These are phyloP conservation scores for Biscutella laevigata DNA, from an alignment of 441 rosid species.

Conservation along the genomic window DNA sequence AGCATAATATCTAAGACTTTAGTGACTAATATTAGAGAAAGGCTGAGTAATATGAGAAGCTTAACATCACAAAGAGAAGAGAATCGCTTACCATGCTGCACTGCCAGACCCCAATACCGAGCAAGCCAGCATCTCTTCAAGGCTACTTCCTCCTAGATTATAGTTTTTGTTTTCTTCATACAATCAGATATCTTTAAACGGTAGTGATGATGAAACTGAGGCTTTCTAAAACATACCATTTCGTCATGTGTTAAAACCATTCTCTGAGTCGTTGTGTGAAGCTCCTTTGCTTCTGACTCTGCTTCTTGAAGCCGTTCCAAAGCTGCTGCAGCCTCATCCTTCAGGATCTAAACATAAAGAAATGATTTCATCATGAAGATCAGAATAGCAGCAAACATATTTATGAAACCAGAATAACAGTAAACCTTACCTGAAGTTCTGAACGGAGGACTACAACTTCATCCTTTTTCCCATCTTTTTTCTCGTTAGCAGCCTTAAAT, in stretches of 20 bases:
- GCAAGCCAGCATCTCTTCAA: conserved; percentile 99
- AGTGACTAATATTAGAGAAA: not conserved
- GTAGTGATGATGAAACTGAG: conserved; percentile 10
- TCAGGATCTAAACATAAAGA: conserved; percentile 43
- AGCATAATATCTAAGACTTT: conserved; percentile 10
- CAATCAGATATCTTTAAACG: conserved; percentile 22
- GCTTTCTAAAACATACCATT: conserved; percentile 50
- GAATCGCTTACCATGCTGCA: conserved; percentile 55
- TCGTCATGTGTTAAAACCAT: conserved; percentile 91
- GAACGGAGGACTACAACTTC: conserved; percentile 57
- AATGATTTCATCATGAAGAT: conserved; percentile 12
- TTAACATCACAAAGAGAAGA: not conserved
- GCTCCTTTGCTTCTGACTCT: conserved; percentile 67
- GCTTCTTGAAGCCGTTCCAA: conserved; percentile 61
- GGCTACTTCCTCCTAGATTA: conserved; percentile 87
- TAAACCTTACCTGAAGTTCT: conserved; percentile 56
- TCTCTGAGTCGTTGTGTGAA: conserved; percentile 75
- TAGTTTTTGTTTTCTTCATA: conserved; percentile 1
- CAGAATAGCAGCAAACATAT: conserved; percentile 9
- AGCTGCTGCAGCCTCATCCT: conserved; percentile 53
- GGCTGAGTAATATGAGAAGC: not conserved
- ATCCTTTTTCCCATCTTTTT: conserved; percentile 58
- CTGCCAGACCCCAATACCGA: conserved; percentile 92
- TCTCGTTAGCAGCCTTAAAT: conserved; percentile 69
- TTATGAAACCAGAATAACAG: not conserved